Conservation (phyloP, 176 grass and related monocot species). For the Guadua angustifolia region DNA sequence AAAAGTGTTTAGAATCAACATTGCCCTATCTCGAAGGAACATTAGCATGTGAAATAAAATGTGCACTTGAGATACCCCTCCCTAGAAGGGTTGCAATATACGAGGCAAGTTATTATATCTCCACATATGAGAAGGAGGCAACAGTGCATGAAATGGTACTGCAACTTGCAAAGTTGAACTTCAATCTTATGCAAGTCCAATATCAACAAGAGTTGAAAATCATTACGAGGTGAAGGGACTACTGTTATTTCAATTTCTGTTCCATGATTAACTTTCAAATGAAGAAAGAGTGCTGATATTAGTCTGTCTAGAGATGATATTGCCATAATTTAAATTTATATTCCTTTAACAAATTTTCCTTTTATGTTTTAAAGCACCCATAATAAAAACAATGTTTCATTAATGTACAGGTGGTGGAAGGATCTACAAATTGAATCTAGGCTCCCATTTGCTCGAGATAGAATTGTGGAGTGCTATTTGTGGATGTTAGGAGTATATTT, state of each 20-base stretch:
- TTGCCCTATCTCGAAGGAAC: neutral
- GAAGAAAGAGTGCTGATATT: too few relatives aligned
- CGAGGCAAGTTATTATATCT: neutral
- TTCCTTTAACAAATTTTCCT: neutral
- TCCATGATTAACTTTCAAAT: neutral
- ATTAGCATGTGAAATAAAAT: constrained; percentile 7
- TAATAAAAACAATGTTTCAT: neutral
- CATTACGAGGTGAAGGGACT: neutral
- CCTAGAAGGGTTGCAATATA: constrained; percentile 17
- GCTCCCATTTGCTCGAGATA: constrained; percentile 22
- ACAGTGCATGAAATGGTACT: neutral
- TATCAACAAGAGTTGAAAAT: constrained; percentile 14
- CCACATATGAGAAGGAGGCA: neutral
- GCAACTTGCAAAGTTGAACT: constrained; percentile 24
- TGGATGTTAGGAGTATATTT: constrained; percentile 29
- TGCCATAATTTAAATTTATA: neutral
- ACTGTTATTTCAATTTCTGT: neutral
- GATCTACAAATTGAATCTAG: constrained; percentile 15
- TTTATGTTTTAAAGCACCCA: neutral
- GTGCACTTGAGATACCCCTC: constrained; percentile 18
- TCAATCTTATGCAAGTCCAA: constrained; percentile 10
- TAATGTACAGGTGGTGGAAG: constrained; percentile 22
- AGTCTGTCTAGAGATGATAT: neutral
- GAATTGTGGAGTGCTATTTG: constrained; percentile 25
- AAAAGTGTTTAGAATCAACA: neutral